Conservation (phyloP, 495 filamentous ascomycete genomes). For the Aspergillus saccharolyticus region DNA sequence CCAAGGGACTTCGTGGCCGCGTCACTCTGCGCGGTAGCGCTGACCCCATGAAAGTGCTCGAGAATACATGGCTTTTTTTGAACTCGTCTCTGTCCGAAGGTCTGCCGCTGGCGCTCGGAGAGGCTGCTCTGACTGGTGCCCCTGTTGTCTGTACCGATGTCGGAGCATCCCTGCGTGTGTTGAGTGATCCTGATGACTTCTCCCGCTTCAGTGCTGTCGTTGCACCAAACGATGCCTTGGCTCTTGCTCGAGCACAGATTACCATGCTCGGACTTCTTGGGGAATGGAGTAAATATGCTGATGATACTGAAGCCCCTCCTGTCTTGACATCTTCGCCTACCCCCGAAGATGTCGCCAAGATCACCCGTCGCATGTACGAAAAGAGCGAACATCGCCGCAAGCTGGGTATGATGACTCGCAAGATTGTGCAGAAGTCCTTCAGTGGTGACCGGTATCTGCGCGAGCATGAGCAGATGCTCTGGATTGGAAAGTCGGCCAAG, state of each 20-base stretch:
- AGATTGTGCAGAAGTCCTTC: slow-evolving; percentile 58
- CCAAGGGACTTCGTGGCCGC: slow-evolving; percentile 49
- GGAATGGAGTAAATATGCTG: slow-evolving; percentile 53
- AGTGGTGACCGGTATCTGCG: slow-evolving; percentile 58
- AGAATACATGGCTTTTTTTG: slow-evolving; percentile 61
- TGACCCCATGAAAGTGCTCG: slow-evolving; percentile 52
- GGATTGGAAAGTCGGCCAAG: slow-evolving; percentile 51
- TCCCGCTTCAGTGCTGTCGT: slow-evolving; percentile 57
- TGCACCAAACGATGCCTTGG: slow-evolving; percentile 56
- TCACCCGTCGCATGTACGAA: slow-evolving; percentile 58
- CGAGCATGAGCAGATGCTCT: slow-evolving; percentile 67
- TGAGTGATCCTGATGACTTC: slow-evolving; percentile 56
- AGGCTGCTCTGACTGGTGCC: slow-evolving; percentile 59
- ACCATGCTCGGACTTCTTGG: slow-evolving; percentile 55
- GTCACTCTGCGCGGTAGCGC: slow-evolving; percentile 53
- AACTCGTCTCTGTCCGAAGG: slow-evolving; percentile 65
- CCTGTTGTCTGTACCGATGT: slow-evolving; percentile 64
- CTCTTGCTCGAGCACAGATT: slow-evolving; percentile 58
- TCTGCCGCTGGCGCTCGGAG: slow-evolving; percentile 59
- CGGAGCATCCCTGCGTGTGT: slow-evolving; percentile 56
- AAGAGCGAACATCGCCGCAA: slow-evolving; percentile 53
- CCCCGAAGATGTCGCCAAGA: slow-evolving; percentile 45
- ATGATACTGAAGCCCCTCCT: slow-evolving; percentile 41
- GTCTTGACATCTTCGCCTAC: slow-evolving; percentile 47
- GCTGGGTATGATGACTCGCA: slow-evolving; percentile 56